Percentiles rank a stretch among this genome's conserved stretches.
phyloP scores from a whole-genome alignment of 2,329 filamentous ascomycete species.

The Graphilbum fragrans region DNA sequence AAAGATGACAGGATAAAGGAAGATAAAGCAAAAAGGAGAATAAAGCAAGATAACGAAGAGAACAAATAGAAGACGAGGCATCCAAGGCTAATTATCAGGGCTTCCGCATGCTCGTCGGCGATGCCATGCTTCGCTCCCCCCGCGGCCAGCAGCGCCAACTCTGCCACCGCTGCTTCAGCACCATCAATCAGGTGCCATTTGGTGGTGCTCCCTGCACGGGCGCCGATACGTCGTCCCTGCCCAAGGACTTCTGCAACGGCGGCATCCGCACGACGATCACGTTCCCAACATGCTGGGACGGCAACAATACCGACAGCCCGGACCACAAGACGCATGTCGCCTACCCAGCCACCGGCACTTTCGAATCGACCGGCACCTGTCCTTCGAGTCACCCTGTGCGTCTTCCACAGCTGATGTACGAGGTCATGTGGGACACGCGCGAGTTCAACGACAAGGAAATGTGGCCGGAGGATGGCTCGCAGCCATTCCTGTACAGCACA shows the following conservation, averaged over 20 bases:
- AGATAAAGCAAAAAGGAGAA: constrained; percentile 5
- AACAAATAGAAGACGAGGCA: too few species aligned
- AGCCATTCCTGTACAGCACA: constrained; percentile 11
- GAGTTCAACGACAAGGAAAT: constrained; percentile 23
- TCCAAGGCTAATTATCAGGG: too few species aligned
- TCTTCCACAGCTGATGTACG: constrained; percentile 31
- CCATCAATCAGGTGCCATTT: constrained; percentile 12
- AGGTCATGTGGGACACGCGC: constrained; percentile 30
- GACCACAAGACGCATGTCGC: constrained; percentile 30
- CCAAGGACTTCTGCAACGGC: constrained; percentile 20
- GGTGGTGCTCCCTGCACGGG: too few species aligned
- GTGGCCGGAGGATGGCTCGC: constrained; percentile 19
- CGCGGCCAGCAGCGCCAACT: constrained; percentile 13
- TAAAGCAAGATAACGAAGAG: too few species aligned
- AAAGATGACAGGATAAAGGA: too few species aligned
- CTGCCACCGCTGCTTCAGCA: constrained; percentile 15
- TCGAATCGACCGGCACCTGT: constrained; percentile 20
- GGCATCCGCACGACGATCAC: constrained; percentile 31
- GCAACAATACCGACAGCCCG: constrained; percentile 25
- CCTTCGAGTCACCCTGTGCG: constrained; percentile 28
- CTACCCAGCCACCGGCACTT: constrained; percentile 27
- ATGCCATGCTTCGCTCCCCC: constrained; percentile 12
- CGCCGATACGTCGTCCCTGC: constrained; percentile 25
- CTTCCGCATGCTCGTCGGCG: constrained; percentile 25
- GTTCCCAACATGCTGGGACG: constrained; percentile 41